A percentile compares a stretch with the other conserved stretches of the same genome.
These are phyloP conservation scores for Pythium phragmiticola DNA, from an alignment of 352 stramenopile species.

Conservation along the genomic window DNA sequence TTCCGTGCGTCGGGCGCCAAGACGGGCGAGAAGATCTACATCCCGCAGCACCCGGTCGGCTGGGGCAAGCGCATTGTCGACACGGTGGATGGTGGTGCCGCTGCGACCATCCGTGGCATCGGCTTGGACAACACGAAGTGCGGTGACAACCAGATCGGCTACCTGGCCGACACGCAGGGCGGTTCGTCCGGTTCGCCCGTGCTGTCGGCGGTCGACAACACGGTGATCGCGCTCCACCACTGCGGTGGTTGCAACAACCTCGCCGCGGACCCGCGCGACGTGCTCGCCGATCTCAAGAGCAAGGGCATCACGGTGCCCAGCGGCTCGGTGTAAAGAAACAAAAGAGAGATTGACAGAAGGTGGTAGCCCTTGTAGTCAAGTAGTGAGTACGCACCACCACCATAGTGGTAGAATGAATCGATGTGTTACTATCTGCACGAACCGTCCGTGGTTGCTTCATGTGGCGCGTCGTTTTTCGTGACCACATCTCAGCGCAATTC, in stretches of 20 bases:
- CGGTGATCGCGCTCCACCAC: constrained; percentile 34
- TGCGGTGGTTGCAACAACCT: constrained; percentile 36
- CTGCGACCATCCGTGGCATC: constrained; percentile 14
- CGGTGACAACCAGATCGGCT: constrained; percentile 32
- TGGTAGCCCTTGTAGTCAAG: not conserved
- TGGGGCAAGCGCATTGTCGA: constrained; percentile 64
- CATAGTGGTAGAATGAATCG: too few species aligned
- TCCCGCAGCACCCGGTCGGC: constrained; percentile 57
- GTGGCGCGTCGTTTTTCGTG: too few species aligned
- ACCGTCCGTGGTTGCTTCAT: too few species aligned
- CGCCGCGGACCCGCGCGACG: constrained; percentile 17
- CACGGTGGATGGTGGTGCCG: constrained; percentile 15
- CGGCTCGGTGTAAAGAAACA: not conserved
- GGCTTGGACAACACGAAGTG: constrained; percentile 1
- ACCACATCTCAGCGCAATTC: too few species aligned
- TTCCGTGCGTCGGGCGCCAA: constrained; percentile 20
- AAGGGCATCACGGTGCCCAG: constrained; percentile 20
- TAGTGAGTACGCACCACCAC: not conserved
- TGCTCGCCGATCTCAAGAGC: constrained; percentile 16
- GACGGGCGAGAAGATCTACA: constrained; percentile 46
- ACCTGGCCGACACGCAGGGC: constrained; percentile 33
- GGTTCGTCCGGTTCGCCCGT: constrained; percentile 31
- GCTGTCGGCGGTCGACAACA: constrained; percentile 30
- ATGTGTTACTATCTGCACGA: too few species aligned
- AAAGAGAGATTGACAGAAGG: not conserved